Evolutionary conservation across 805 yeast species (phyloP).

Genomic region (Brettanomyces sp.): DNA sequence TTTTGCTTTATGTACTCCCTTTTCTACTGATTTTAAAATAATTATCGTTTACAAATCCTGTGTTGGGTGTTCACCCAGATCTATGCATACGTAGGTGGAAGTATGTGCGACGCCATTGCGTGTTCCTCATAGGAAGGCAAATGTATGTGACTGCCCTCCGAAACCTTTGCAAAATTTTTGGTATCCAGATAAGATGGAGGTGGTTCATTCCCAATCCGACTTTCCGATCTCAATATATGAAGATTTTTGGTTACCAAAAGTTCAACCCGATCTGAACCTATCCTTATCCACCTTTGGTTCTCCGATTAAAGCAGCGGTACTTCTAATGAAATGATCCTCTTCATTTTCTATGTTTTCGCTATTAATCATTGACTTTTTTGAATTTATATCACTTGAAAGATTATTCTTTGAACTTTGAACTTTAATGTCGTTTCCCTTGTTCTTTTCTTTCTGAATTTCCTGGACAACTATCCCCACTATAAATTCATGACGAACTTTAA

Average conservation of each 20-base stretch:
- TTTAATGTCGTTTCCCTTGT: too few species aligned
- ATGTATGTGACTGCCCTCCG: conserved; percentile 10
- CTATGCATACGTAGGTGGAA: not conserved
- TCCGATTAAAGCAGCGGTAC: conserved; percentile 12
- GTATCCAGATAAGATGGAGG: too few species aligned
- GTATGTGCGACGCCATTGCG: not conserved
- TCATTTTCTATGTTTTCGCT: conserved; percentile 3
- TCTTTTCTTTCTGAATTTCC: not conserved
- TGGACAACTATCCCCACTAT: conserved; percentile 6
- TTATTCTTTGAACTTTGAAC: too few species aligned
- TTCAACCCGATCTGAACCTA: conserved; percentile 13
- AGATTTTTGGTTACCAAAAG: conserved; percentile 14
- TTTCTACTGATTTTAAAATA: not conserved
- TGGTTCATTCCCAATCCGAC: conserved; percentile 14
- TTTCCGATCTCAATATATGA: conserved; percentile 11
- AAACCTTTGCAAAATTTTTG: too few species aligned
- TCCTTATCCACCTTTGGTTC: conserved; percentile 8
- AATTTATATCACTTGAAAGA: too few species aligned
- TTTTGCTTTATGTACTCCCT: not conserved
- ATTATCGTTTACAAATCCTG: too few species aligned
- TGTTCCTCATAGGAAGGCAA: not conserved
- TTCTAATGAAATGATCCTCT: conserved; percentile 13
- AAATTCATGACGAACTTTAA: conserved; percentile 17
- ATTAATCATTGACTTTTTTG: too few species aligned
- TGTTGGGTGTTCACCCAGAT: not conserved